phyloP scores from a whole-genome alignment of 2,329 filamentous ascomycete genomes.

The Penicillium occitanis region DNA sequence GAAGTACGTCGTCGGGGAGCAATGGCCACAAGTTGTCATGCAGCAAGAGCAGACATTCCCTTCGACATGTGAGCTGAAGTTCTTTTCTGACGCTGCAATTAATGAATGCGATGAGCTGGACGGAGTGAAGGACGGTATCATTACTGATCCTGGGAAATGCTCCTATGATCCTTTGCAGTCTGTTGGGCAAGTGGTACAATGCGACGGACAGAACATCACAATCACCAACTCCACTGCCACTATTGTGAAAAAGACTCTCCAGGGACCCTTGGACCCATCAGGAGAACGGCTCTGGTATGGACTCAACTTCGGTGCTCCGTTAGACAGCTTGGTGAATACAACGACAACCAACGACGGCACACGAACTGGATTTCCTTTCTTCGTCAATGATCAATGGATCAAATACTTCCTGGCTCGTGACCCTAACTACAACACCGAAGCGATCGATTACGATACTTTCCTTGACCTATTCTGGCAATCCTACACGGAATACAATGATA shows the following conservation, averaged over 20 bases:
- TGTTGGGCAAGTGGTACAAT: constrained; percentile 25
- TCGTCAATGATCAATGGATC: constrained; percentile 37
- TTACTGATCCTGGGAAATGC: constrained; percentile 22
- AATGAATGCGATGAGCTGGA: constrained; percentile 39
- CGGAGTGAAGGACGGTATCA: constrained; percentile 37
- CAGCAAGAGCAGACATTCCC: constrained; percentile 23
- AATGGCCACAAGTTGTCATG: constrained; percentile 30
- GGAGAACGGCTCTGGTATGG: constrained; percentile 37
- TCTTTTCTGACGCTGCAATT: constrained; percentile 36
- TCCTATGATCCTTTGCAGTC: constrained; percentile 29
- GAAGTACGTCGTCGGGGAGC: constrained; percentile 25
- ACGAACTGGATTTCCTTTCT: constrained; percentile 31
- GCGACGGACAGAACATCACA: constrained; percentile 23
- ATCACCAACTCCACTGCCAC: constrained; percentile 33
- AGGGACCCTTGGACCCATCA: constrained; percentile 27
- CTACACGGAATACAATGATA: constrained; percentile 31
- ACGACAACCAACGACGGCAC: constrained; percentile 26
- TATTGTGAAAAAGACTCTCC: constrained; percentile 35
- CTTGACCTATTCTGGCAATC: constrained; percentile 29
- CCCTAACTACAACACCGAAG: constrained; percentile 31
- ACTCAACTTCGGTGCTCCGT: constrained; percentile 28
- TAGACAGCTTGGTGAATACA: constrained; percentile 32
- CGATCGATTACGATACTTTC: constrained; percentile 32
- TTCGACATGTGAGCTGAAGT: constrained; percentile 36
- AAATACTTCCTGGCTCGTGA: constrained; percentile 35